These are phyloP conservation scores for Pythium biforme DNA, from an alignment of 352 stramenopile species.

Conservation along the genomic window DNA sequence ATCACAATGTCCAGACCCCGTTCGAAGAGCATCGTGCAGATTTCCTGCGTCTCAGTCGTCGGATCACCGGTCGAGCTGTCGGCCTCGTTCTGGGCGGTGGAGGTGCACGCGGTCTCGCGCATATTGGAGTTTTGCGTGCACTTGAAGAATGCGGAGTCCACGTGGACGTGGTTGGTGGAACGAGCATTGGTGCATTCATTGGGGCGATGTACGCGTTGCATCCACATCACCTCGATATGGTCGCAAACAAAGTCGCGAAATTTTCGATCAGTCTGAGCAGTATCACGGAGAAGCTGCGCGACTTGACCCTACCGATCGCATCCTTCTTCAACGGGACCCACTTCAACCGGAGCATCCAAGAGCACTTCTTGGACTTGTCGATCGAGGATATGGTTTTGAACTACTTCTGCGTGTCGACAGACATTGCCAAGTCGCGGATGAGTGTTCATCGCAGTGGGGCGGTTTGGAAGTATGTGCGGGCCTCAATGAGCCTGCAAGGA, in stretches of 20 bases:
- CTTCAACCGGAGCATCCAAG: conserved; percentile 80
- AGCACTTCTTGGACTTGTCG: conserved; percentile 70
- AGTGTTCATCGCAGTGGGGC: conserved; percentile 83
- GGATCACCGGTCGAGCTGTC: conserved; percentile 91
- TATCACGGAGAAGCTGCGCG: conserved; percentile 69
- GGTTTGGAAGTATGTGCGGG: conserved; percentile 90
- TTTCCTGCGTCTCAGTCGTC: conserved; percentile 85
- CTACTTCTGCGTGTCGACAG: conserved; percentile 92
- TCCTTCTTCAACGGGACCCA: conserved; percentile 87
- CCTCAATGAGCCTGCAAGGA: conserved; percentile 90
- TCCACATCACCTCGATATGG: conserved; percentile 60
- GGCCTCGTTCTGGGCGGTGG: conserved; percentile 94
- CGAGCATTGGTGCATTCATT: conserved; percentile 87
- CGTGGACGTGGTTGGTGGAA: conserved; percentile 94
- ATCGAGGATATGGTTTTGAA: conserved; percentile 92
- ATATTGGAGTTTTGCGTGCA: conserved; percentile 92
- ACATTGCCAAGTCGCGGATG: conserved; percentile 89
- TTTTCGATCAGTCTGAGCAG: conserved; percentile 69
- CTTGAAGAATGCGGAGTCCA: conserved; percentile 92
- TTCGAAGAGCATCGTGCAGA: conserved; percentile 74
- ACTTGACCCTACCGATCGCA: conserved; percentile 87
- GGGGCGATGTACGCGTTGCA: conserved; percentile 78
- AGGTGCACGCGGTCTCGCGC: conserved; percentile 90
- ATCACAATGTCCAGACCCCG: conserved; percentile 82
- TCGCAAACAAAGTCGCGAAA: conserved; percentile 52